These are phyloP conservation scores for Blepharisma stoltei DNA, from an alignment of 73 alveolate species.

Conservation along the genomic window DNA sequence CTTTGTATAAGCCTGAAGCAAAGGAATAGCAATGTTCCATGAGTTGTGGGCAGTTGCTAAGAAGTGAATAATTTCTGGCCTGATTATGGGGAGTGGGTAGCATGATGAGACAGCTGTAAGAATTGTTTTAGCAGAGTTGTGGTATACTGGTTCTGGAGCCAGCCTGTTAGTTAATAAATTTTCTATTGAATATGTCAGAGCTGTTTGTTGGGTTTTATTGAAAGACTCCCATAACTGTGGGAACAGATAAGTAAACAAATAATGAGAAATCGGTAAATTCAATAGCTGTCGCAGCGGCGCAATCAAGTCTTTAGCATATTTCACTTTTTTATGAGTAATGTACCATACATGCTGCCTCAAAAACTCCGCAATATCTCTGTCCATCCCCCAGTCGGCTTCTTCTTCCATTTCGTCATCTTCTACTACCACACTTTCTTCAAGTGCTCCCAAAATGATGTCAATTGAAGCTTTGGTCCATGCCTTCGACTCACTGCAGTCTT, in stretches of 20 bases:
- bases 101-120: slow-evolving; percentile 6
- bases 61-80: slow-evolving; percentile 10
- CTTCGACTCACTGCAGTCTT: neutral
- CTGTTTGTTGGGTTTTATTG: neutral
- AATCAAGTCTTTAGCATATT: slow-evolving; percentile 8
- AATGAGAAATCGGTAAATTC: slow-evolving; percentile 1
- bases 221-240: slow-evolving; percentile 21
- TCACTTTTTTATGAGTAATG: neutral
- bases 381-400: neutral
- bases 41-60: slow-evolving; percentile 2
- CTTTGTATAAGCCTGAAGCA: neutral
- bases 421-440: slow-evolving; percentile 13
- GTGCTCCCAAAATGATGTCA: neutral
- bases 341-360: slow-evolving; percentile 1
- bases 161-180: neutral
- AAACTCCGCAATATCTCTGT: neutral
- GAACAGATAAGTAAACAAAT: neutral
- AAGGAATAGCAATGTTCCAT: slow-evolving; percentile 24
- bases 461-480: neutral
- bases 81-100: neutral
- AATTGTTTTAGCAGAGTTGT: slow-evolving; percentile 16
- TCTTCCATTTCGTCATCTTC: slow-evolving; percentile 26
- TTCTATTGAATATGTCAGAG: slow-evolving; percentile 1
- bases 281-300: neutral
- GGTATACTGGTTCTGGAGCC: neutral